phyloP scores from a whole-genome alignment of 2,329 filamentous ascomycete species.

The Cladophialophora immunda region DNA sequence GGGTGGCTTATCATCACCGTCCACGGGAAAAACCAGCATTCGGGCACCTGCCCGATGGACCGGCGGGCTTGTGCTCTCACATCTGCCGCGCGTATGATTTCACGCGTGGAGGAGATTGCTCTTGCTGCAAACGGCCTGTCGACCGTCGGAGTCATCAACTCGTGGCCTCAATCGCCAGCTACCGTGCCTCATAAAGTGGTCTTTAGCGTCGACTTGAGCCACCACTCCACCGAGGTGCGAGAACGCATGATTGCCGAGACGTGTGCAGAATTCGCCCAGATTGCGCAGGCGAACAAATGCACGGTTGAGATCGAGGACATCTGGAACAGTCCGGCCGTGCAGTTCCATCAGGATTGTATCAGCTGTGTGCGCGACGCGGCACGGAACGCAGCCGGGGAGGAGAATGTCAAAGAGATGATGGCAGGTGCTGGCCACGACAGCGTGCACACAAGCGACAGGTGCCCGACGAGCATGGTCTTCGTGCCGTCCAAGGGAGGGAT shows the following conservation, averaged over 20 bases:
- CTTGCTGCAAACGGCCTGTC: constrained; percentile 61
- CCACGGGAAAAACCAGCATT: constrained; percentile 73
- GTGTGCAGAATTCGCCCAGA: constrained; percentile 6
- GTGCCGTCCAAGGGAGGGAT: constrained; percentile 70
- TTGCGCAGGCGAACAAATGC: constrained; percentile 26
- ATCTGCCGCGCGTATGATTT: constrained; percentile 63
- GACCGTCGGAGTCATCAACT: constrained; percentile 73
- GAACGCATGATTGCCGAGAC: constrained; percentile 30
- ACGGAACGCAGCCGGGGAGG: constrained; percentile 52
- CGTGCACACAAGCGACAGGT: constrained; percentile 66
- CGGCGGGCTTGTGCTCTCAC: constrained; percentile 74
- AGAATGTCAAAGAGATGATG: constrained; percentile 62
- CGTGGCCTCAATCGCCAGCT: constrained; percentile 74
- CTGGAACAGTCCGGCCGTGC: constrained; percentile 54
- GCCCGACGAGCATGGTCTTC: constrained; percentile 74
- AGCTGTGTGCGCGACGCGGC: constrained; percentile 69
- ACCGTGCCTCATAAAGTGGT: constrained; percentile 47
- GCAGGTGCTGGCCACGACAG: constrained; percentile 73
- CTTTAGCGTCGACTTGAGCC: constrained; percentile 39
- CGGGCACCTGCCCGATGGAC: constrained; percentile 74
- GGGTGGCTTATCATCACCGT: constrained; percentile 76
- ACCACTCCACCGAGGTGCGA: constrained; percentile 31
- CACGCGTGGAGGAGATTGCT: constrained; percentile 18
- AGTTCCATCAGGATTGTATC: constrained; percentile 74
- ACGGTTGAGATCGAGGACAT: constrained; percentile 26